Conservation (phyloP, 305 asterid species). For the Plantago coronopus region DNA sequence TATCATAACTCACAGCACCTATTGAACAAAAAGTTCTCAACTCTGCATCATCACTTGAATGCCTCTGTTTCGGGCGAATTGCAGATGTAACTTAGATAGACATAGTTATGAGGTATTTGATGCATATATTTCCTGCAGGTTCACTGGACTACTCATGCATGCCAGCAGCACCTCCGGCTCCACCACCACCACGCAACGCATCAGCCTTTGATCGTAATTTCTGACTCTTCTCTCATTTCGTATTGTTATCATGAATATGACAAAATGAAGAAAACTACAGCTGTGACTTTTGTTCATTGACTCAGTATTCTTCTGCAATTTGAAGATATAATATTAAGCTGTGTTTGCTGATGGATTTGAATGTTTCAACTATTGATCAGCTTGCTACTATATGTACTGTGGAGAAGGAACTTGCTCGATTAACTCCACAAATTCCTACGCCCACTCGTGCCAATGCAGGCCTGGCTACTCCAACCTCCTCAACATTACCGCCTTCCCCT, state of each 20-base stretch:
- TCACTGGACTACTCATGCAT: constrained; percentile 71
- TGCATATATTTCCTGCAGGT: constrained; percentile 34
- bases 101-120: not conserved
- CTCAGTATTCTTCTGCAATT: no score
- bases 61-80: no score
- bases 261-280: no score
- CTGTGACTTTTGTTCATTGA: no score
- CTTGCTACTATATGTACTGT: constrained; percentile 69
- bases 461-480: constrained; percentile 17
- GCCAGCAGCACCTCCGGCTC: constrained; percentile 68
- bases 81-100: no score
- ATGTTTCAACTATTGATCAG: constrained; percentile 25
- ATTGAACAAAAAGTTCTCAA: no score
- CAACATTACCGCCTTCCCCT: constrained; percentile 41
- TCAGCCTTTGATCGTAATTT: constrained; percentile 62
- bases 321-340: no score
- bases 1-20: not conserved
- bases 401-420: constrained; percentile 63
- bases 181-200: constrained; percentile 40
- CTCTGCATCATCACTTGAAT: no score
- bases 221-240: not conserved
- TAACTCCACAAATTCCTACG: constrained; percentile 38
- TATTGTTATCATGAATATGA: no score
- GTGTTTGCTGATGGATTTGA: no score
- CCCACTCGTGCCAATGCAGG: constrained; percentile 57